Base-by-base conservation (phyloP, 2,329 filamentous ascomycete genomes). In the Annulohypoxylon truncatum region DNA sequence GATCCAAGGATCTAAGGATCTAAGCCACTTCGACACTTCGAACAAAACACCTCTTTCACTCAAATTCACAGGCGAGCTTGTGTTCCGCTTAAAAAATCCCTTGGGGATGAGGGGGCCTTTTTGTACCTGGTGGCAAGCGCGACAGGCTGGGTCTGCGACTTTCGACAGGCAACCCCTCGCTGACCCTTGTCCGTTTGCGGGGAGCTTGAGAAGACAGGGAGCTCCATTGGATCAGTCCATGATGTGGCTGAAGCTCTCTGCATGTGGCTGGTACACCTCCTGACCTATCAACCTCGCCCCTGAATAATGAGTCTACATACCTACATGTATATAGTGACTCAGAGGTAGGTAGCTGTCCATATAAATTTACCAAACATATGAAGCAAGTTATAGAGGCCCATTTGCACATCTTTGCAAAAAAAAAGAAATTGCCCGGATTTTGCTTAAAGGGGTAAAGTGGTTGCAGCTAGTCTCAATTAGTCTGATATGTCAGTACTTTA, bases 31-130 rank as follows among this genome's bases (percentile, higher is more conserved):
- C 15, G 38, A 59, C 26, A 26, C 31, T 20, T 29, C 15, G n/a
- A 51, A 54, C 26, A 29, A 50, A 56, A 54, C 64, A 47, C 53
- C 50, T 62, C 61, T 56, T 65, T 64, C 60, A 62, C 24, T 60
- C 38, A 58, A 63, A 63, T 63, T 68, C 64, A 64, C 57, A 69
- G 42, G 42, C 42, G 4, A 28, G 13, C 44, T 62, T 66, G 66
- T 72, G 67, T 59, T 59, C 67, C 67, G 59, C 60, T 61, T 66
- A 64, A 64, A 64, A 61, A 66, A 56, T 71, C 59, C 69, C 69
- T 72, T 73, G 74, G 76, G 77, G 74, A 72, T 75, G 71, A 71
- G 71, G 64, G 62, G 68, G 66, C 68, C 75, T 71, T 78, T 78
- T 78, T 78, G 77, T 78, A 78, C 75, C 74, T 77, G 67, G 64